These are phyloP conservation scores for Lachnellula hyalina DNA, from an alignment of 2,329 filamentous ascomycete species.

Conservation along the genomic window DNA sequence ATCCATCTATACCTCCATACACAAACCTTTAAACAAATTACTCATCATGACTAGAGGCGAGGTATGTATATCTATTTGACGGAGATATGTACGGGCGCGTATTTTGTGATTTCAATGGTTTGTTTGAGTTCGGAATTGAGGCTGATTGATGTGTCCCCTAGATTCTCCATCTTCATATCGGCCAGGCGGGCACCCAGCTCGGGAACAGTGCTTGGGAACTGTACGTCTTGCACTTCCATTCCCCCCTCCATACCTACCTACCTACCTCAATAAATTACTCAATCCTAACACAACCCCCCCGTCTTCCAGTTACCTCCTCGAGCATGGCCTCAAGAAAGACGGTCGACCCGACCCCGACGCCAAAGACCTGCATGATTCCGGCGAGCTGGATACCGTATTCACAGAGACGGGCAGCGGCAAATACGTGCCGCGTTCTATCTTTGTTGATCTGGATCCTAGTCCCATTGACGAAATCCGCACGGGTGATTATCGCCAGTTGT, in stretches of 20 bases:
- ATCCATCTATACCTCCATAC: not conserved
- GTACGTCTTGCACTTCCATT: constrained; percentile 39
- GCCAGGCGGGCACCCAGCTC: constrained; percentile 62
- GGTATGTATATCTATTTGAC: constrained; percentile 13
- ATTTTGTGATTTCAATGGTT: not conserved
- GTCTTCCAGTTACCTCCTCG: constrained; percentile 52
- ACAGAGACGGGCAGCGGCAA: constrained; percentile 59
- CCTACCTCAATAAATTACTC: not conserved
- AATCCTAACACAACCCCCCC: constrained; percentile 7
- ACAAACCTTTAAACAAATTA: not conserved
- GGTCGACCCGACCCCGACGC: constrained; percentile 52
- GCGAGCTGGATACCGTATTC: constrained; percentile 62
- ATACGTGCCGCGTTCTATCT: constrained; percentile 64
- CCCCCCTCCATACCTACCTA: not conserved
- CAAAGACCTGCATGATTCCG: constrained; percentile 45
- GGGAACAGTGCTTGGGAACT: constrained; percentile 66
- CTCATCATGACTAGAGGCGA: constrained; percentile 27
- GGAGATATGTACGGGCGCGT: not conserved
- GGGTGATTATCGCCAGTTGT: constrained; percentile 56
- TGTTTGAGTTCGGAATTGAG: not conserved
- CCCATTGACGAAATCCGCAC: constrained; percentile 64
- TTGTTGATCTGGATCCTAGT: constrained; percentile 62
- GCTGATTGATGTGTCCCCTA: constrained; percentile 28
- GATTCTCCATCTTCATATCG: constrained; percentile 64
- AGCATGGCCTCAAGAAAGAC: constrained; percentile 58